A percentile compares a stretch with the other conserved stretches of the same genome.
Evolutionary conservation across 768 basidiomycete genomes (phyloP).

Genomic region (Rhodotorula sphaerocarpa): DNA sequence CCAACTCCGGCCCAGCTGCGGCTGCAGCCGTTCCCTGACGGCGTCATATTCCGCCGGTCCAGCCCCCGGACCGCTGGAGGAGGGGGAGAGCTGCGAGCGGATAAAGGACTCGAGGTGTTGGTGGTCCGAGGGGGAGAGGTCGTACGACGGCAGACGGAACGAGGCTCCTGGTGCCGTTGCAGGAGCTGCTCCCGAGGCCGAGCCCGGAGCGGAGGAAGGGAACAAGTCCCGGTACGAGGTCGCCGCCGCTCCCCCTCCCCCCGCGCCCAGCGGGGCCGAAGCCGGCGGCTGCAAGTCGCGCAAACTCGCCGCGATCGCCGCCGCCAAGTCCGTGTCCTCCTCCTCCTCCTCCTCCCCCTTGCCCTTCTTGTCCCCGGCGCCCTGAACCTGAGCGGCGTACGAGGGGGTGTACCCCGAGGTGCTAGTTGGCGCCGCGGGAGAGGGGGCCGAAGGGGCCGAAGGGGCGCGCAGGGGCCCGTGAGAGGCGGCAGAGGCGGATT

Average conservation of each 20-base stretch:
- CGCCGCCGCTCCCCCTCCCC: no score
- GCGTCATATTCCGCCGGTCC: no score
- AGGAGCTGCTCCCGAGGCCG: no score
- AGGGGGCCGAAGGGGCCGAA: constrained; percentile 50
- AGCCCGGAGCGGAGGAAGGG: constrained; percentile 43
- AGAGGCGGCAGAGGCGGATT: constrained; percentile 46
- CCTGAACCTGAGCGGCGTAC: constrained; percentile 43
- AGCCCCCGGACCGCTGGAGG: constrained; percentile 62
- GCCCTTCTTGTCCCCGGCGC: constrained; percentile 13
- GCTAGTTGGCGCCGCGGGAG: background rate
- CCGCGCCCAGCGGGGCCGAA: constrained; percentile 14
- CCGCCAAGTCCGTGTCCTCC: constrained; percentile 80
- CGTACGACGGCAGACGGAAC: constrained; percentile 50
- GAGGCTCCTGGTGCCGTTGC: constrained; percentile 46
- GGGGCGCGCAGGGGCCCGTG: constrained; percentile 43
- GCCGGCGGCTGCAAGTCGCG: constrained; percentile 52
- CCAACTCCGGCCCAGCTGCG: constrained; percentile 71
- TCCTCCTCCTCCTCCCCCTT: constrained; percentile 59
- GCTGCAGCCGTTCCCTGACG: no score
- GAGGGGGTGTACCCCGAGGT: constrained; percentile 49
- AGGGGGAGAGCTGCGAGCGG: constrained; percentile 58
- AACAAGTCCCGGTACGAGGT: constrained; percentile 51
- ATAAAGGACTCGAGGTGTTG: constrained; percentile 54
- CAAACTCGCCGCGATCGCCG: constrained; percentile 91
- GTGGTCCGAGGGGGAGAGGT: constrained; percentile 69